Base-by-base conservation (phyloP, 2,329 filamentous ascomycete genomes). In the Microcyclospora tardicrescens region DNA sequence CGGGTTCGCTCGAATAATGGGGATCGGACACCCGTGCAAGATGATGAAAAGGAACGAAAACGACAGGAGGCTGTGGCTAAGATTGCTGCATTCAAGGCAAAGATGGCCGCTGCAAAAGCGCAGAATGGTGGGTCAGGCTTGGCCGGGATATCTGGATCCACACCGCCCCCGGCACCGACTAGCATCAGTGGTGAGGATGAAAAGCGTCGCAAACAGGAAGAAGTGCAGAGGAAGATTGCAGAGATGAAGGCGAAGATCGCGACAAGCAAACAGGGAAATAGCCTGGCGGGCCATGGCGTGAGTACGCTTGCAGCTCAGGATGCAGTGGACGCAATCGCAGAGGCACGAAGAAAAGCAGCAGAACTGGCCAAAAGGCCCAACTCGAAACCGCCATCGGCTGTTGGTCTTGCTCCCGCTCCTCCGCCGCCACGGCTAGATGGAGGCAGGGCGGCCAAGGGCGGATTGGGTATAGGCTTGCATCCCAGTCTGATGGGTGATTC, bases 381-480 rank as follows among this genome's bases (percentile, higher is more conserved):
- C n/a, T 13, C 16, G 9, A 28, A 40, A 14, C 15, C 38, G 29
- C 27, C 31, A 31, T 6, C 35, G 6, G 40, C 51, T n/a, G 30
- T 32, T 6, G 12, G 14, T 30, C 36, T 43, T 15, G 33, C 49
- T 16, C 40, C 48, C 5, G 46, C 51, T 10, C 36, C 47, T 10
- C 64, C 60, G 30, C 66, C 63, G 37, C 59, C 62, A 16, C 61
- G 62, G 38, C 69, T 68, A 48, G 68, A 75, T 56, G 61, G 61
- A 16, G 51, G 64, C 44, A 60, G 62, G 9, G 61, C 58, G 43
- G 80, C 68, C 33, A 65, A 71, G 49, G 81, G 82, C 42, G 82
- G 82, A 14, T 62, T 87, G 34, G 81, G 82, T 48, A 77, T 85
- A 19, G 81, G 80, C 19, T 66, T 89, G 40, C 83, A 89, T 56